Conservation (phyloP, 306 rosid species). For the Argentina anserina region DNA sequence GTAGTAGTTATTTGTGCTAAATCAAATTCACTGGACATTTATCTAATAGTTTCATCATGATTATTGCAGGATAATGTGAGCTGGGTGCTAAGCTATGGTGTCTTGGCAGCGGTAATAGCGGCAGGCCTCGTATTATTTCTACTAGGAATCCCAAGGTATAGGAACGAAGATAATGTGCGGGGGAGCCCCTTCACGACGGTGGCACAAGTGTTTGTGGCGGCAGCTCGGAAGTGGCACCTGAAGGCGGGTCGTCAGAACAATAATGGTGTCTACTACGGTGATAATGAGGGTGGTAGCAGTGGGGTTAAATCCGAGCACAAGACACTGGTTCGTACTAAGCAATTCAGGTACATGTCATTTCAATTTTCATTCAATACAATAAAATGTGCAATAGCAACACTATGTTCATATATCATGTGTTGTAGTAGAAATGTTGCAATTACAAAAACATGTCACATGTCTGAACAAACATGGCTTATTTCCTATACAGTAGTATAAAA, state of each 20-base stretch:
- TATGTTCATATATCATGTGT: too few relatives aligned
- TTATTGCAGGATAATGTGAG: constrained; percentile 54
- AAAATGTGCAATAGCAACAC: too few relatives aligned
- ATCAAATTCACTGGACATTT: too few relatives aligned
- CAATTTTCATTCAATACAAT: too few relatives aligned
- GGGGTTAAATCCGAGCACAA: background rate
- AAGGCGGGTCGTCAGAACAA: constrained; percentile 3
- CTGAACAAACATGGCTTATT: too few relatives aligned
- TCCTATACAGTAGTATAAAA: too few relatives aligned
- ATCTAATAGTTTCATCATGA: background rate
- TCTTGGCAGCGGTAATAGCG: constrained; percentile 49
- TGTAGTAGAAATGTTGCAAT: too few relatives aligned
- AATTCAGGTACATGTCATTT: constrained; percentile 38
- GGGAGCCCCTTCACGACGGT: constrained; percentile 62
- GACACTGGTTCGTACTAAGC: constrained; percentile 34
- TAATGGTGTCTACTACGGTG: constrained; percentile 28
- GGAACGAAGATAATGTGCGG: constrained; percentile 28
- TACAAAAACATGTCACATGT: too few relatives aligned
- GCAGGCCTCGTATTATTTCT: constrained; percentile 45
- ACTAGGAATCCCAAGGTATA: constrained; percentile 48
- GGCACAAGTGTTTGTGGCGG: constrained; percentile 60
- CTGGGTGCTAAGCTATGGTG: constrained; percentile 61
- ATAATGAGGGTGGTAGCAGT: constrained; percentile 1
- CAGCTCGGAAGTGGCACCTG: constrained; percentile 46
- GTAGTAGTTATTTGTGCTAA: too few relatives aligned